Evolutionary conservation across 1,284 basidiomycete genomes (phyloP), one percentile per base, ranked within the genome.

Genomic region (Mrakiaceae sp.): DNA sequence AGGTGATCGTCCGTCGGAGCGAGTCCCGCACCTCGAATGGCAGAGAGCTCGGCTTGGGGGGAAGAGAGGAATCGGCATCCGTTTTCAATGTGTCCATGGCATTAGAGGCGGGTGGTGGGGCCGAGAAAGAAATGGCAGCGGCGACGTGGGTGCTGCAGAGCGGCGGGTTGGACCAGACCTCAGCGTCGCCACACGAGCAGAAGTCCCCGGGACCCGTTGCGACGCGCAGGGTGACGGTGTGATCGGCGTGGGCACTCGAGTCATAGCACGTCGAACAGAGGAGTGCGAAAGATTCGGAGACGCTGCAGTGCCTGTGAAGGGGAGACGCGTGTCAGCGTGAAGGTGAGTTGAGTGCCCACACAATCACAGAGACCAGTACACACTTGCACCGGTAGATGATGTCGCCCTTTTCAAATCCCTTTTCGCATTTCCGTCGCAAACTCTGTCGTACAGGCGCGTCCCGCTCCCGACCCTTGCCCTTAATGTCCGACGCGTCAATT

Each of bases 1-100:
- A 87, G 6, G 80, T 84, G 56, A 94, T 81, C 0, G 88, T 88
- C 55, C 83, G 80, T 64, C 81, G 79, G 80, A 95, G 84, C 55
- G 83, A 82, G 11, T 88, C 83, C 57, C 83, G 81, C 27, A 94
- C 79, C 51, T 87, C 55, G 27, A 27, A 27, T 27, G 27, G 27
- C 27, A 27, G 27, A 27, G 27, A 27, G 27, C 27, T 27, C 27
- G 27, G 27, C 27, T 27, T 27, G 27, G 27, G 27, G 2, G 27
- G 27, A 27, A 27, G 27, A 27, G 27, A 27, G 27, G 27, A 27
- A 27, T 27, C 27, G 27, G 27, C 27, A 27, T 27, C 27, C 27
- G 14, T 54, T 40, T 10, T 43, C 54, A 43, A 3, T 42, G 11
- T 5, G 3, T 10, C 14, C 42, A 43, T 46, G 4, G 43, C 14